phyloP scores from a whole-genome alignment of 768 basidiomycete genomes.

The Gloeophyllum trabeum region DNA sequence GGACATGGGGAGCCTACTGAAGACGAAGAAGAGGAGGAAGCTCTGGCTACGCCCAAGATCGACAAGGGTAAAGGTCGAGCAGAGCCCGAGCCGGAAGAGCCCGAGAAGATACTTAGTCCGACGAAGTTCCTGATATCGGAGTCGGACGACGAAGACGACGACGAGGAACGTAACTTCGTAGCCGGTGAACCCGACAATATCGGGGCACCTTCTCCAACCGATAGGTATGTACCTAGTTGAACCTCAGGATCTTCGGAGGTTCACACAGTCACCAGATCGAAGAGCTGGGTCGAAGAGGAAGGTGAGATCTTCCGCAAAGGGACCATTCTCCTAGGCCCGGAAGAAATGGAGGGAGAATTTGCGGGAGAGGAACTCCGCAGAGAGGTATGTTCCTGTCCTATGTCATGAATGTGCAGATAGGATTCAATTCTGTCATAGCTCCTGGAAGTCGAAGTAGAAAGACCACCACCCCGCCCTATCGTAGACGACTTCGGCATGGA shows the following conservation, averaged over 20 bases:
- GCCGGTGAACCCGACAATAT: constrained; percentile 4
- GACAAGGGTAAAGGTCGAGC: constrained; percentile 78
- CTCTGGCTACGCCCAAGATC: constrained; percentile 45
- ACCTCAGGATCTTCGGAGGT: background rate
- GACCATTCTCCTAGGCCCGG: constrained; percentile 62
- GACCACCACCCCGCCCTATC: constrained; percentile 67
- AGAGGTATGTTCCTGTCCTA: constrained; percentile 36
- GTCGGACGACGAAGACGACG: constrained; percentile 36
- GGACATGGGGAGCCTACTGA: constrained; percentile 4
- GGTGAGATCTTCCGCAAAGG: constrained; percentile 95
- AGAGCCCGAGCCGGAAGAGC: constrained; percentile 53
- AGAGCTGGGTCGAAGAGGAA: constrained; percentile 86
- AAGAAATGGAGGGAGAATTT: constrained; percentile 85
- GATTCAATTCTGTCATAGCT: constrained; percentile 31
- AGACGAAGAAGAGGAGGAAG: constrained; percentile 16
- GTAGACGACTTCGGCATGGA: constrained; percentile 34
- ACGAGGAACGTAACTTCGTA: constrained; percentile 10
- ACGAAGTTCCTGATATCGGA: constrained; percentile 20
- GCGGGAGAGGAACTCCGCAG: constrained; percentile 81
- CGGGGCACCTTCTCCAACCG: constrained; percentile 21
- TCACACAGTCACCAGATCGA: constrained; percentile 34
- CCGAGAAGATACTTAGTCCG: constrained; percentile 64
- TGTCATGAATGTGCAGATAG: background rate
- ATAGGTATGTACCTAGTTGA: constrained; percentile 31
- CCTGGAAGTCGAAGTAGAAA: constrained; percentile 77